phyloP scores from a whole-genome alignment of 805 yeast genomes.

The Candida maltosa region DNA sequence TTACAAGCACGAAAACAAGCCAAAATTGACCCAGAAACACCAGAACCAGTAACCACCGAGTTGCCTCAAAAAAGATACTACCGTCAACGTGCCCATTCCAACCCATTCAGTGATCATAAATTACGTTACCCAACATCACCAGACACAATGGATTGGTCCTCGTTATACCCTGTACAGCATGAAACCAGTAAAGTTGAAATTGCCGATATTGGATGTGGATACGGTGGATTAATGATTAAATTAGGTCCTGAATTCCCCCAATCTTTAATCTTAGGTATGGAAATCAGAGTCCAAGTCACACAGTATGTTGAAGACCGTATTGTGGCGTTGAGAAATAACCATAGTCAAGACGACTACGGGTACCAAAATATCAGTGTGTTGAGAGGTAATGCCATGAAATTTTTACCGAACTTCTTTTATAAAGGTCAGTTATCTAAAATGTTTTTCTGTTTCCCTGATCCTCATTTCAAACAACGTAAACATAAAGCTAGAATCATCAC shows the following conservation, averaged over 20 bases:
- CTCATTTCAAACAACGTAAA: slow-evolving; percentile 95
- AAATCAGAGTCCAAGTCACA: slow-evolving; percentile 95
- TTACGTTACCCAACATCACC: slow-evolving; percentile 86
- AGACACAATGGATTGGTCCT: slow-evolving; percentile 81
- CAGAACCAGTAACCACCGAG: slow-evolving; percentile 2
- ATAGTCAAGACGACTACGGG: slow-evolving; percentile 24
- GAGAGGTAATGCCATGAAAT: slow-evolving; percentile 97
- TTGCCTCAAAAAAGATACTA: slow-evolving; percentile 84
- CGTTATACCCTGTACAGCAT: slow-evolving; percentile 62
- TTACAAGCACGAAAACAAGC: slow-evolving; percentile 41
- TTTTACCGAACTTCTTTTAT: slow-evolving; percentile 87
- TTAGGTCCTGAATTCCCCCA: slow-evolving; percentile 77
- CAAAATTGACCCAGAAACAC: slow-evolving; percentile 37
- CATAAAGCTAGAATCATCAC: slow-evolving; percentile 97
- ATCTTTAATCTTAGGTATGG: slow-evolving; percentile 86
- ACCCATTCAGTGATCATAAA: slow-evolving; percentile 94
- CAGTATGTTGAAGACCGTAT: slow-evolving; percentile 95
- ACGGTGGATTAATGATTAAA: slow-evolving; percentile 84
- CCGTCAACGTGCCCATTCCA: slow-evolving; percentile 96
- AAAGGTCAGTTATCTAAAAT: slow-evolving; percentile 83
- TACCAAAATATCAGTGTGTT: slow-evolving; percentile 87
- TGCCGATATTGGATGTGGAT: slow-evolving; percentile 97
- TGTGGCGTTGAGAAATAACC: slow-evolving; percentile 74
- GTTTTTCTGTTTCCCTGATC: slow-evolving; percentile 99
- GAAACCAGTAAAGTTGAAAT: slow-evolving; percentile 60